A percentile compares a stretch with the other conserved stretches of the same genome.
phyloP scores from a whole-genome alignment of 495 filamentous ascomycete genomes.

The Xylaria acuta region DNA sequence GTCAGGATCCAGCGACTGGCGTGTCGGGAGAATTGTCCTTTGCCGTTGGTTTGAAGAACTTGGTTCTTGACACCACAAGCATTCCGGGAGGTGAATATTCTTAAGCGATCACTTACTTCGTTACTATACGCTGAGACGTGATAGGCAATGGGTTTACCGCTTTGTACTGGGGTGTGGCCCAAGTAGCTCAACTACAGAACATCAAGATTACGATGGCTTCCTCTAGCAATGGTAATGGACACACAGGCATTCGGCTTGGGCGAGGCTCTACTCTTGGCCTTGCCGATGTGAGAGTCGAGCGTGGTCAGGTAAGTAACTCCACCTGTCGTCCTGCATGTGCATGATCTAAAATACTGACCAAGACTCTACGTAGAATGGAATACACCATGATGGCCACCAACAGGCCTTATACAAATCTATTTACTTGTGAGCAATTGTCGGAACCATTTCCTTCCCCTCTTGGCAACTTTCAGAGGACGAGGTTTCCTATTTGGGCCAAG shows the following conservation, averaged over 20 bases:
- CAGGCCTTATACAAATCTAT: slow-evolving; percentile 75
- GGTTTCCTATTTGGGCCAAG: too few species aligned
- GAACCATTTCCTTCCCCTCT: too few species aligned
- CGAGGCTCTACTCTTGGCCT: slow-evolving; percentile 55
- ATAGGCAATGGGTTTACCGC: slow-evolving; percentile 56
- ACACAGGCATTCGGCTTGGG: slow-evolving; percentile 69
- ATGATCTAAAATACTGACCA: slow-evolving; percentile 17
- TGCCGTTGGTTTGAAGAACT: slow-evolving; percentile 69
- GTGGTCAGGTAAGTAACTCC: slow-evolving; percentile 42
- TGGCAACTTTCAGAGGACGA: too few species aligned
- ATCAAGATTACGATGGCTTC: slow-evolving; percentile 67
- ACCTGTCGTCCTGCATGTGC: background rate
- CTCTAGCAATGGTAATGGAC: slow-evolving; percentile 51
- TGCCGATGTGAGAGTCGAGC: slow-evolving; percentile 45
- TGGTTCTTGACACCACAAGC: slow-evolving; percentile 69
- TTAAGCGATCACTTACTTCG: background rate
- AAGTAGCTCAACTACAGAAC: slow-evolving; percentile 72
- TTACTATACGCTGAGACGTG: slow-evolving; percentile 12
- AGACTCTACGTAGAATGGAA: slow-evolving; percentile 46
- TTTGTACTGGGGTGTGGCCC: slow-evolving; percentile 74
- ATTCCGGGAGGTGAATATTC: slow-evolving; percentile 49
- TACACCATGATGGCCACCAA: slow-evolving; percentile 68
- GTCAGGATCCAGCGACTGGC: slow-evolving; percentile 33
- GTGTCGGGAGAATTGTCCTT: slow-evolving; percentile 53
- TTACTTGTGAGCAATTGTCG: slow-evolving; percentile 54